These are phyloP conservation scores for Solanum hybrid DNA, from an alignment of 305 asterid species.

Conservation along the genomic window DNA sequence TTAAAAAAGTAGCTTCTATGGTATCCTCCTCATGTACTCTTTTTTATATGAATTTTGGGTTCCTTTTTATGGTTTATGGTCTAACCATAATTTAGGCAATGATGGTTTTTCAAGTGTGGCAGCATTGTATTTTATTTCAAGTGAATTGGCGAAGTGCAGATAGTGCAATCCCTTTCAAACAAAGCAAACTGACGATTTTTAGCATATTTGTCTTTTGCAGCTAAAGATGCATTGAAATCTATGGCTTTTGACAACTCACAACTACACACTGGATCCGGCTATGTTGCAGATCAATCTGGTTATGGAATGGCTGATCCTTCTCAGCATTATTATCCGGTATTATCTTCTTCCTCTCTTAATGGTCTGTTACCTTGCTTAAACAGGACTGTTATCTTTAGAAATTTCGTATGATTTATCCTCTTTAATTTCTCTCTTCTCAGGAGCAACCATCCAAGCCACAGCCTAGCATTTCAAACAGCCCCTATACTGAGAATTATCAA, in stretches of 20 bases:
- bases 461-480: constrained; percentile 36
- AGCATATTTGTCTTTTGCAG: constrained; percentile 29
- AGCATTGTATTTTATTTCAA: background rate
- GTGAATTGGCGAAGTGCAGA: background rate
- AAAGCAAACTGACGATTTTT: background rate
- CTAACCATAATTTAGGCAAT: background rate
- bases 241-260: constrained; percentile 43
- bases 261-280: constrained; percentile 35
- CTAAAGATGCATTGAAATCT: constrained; percentile 41
- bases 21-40: background rate
- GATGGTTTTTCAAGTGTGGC: background rate
- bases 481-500: constrained; percentile 62
- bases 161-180: background rate
- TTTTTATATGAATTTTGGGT: background rate
- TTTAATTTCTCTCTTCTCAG: constrained; percentile 27
- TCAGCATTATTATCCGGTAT: constrained; percentile 65
- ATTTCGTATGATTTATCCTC: background rate
- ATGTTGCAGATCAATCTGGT: constrained; percentile 42
- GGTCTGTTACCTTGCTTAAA: background rate
- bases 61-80: background rate
- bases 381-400: background rate
- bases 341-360: constrained; percentile 7
- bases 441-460: constrained; percentile 44
- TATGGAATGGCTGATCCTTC: constrained; percentile 51
- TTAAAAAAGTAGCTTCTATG: background rate